phyloP scores from a whole-genome alignment of 140 eudicot species.

The Senecio squalidus region DNA sequence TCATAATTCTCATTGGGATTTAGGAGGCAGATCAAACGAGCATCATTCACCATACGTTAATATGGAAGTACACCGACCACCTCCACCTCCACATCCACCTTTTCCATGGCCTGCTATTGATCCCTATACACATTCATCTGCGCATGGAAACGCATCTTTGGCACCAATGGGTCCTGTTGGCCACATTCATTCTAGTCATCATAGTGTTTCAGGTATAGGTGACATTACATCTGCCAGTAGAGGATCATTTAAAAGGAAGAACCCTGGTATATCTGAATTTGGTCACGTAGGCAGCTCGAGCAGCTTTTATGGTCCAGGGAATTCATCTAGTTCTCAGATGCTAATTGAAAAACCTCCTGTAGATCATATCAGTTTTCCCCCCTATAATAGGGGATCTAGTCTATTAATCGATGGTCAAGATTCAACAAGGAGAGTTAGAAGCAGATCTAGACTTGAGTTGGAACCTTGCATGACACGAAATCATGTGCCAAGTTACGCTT shows the following conservation, averaged over 20 bases:
- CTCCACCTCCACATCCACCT: slow-evolving; percentile 17
- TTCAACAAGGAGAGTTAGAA: slow-evolving; percentile 40
- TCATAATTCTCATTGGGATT: slow-evolving; percentile 17
- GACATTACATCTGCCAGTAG: slow-evolving; percentile 3
- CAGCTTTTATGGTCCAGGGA: slow-evolving; percentile 23
- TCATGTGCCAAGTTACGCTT: slow-evolving; percentile 22
- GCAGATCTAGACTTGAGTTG: slow-evolving; percentile 26
- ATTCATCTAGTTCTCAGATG: slow-evolving; percentile 31
- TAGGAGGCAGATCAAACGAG: slow-evolving; percentile 17
- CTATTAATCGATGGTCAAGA: slow-evolving; percentile 25
- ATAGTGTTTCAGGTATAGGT: slow-evolving; percentile 9
- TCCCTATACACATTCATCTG: slow-evolving; percentile 21
- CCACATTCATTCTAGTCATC: slow-evolving; percentile 17
- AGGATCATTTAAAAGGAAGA: slow-evolving; percentile 32
- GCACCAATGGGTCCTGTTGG: slow-evolving; percentile 12
- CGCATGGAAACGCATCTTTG: slow-evolving; percentile 17
- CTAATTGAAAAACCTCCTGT: slow-evolving; percentile 15
- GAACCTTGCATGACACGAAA: slow-evolving; percentile 25
- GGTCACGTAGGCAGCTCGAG: slow-evolving; percentile 30
- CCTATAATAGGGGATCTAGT: slow-evolving; percentile 20
- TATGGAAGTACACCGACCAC: slow-evolving; percentile 30
- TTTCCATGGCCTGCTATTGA: slow-evolving; percentile 9
- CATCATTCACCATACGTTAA: slow-evolving; percentile 11
- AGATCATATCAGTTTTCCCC: slow-evolving; percentile 20
- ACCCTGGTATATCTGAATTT: not conserved